A percentile compares a stretch with the other conserved stretches of the same genome.
These are phyloP conservation scores for Ophiostoma perfectum DNA, from an alignment of 2,329 filamentous ascomycete genomes.

Conservation along the genomic window DNA sequence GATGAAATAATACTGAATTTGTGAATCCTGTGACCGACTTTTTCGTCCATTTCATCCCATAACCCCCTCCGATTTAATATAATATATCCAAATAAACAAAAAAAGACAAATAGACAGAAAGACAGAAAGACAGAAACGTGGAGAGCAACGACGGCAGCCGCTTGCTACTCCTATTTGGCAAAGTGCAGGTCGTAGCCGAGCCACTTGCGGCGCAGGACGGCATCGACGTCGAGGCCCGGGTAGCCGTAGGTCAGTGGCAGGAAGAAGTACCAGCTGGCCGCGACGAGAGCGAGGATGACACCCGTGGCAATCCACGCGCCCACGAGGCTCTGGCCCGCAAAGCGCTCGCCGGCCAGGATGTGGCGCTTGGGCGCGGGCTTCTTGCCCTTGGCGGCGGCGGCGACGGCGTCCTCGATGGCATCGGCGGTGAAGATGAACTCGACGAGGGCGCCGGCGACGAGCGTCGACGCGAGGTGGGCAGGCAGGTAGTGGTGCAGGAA, in stretches of 20 bases:
- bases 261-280: conserved; percentile 87
- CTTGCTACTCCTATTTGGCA: conserved; percentile 64
- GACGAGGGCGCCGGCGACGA: conserved; percentile 84
- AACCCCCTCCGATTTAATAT: neutral
- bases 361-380: conserved; percentile 52
- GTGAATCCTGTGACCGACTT: conserved; percentile 1
- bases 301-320: conserved; percentile 72
- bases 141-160: neutral
- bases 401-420: conserved; percentile 54
- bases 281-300: conserved; percentile 61
- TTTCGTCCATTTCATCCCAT: conserved; percentile 5
- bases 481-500: conserved; percentile 98
- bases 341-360: conserved; percentile 73
- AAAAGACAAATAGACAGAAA: neutral
- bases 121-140: neutral
- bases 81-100: neutral
- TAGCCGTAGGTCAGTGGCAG: conserved; percentile 92
- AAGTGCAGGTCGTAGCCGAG: conserved; percentile 96
- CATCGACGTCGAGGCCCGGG: conserved; percentile 73
- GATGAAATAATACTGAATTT: neutral
- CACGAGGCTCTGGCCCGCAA: conserved; percentile 70
- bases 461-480: conserved; percentile 80
- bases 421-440: conserved; percentile 97
- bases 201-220: conserved; percentile 86
- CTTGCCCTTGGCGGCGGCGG: conserved; percentile 43